Evolutionary conservation across 305 asterid genomes (phyloP), one percentile per base, ranked within the genome.

Genomic region (Lippia alba): DNA sequence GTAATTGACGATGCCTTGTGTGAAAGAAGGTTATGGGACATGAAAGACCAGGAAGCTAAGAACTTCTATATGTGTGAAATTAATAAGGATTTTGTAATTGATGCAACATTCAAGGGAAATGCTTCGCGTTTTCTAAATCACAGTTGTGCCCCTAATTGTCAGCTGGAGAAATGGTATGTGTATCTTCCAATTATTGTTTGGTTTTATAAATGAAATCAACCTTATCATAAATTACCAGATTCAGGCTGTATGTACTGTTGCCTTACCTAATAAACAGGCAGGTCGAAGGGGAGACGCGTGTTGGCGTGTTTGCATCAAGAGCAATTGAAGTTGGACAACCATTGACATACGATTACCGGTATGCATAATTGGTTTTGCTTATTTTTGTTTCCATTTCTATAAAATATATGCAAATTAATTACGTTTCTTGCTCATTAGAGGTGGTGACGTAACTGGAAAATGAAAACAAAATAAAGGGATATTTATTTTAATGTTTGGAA

Each of bases 41-140:
- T 94, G 96, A 94, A 91, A 80, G 85, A 87, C 78, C 76, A 84
- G 74, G 92, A 81, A 46, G 89, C 86, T 36, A 74, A 79, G 77
- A 91, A 91, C 89, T 94, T 94, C 74, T 94, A 94, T 72, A 86
- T 94, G 97, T 94, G 97, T 59, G 99, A 94, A 81, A 84, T 94
- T 65, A 83, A 86, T 41, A 94, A 91, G 77, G 91, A 94, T 78
- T 94, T 94, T 74, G 92, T 90, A 51, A 94, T 94, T 61, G 99
- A 94, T 83, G 99, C 99, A n/a, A 89, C 99, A 34, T 83, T 86
- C 75, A 91, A 94, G 85, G 99, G 99, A 72, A 94, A 94, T 72
- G 82, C 76, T 65, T 91, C 97, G 14, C 86, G 99, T 66, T 94
- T 94, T 83, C 90, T 94, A 63, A 94, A 94, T 69, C 99, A 94